These are phyloP conservation scores for Quercus aquifolioides DNA, from an alignment of 306 rosid genomes.

Conservation along the genomic window DNA sequence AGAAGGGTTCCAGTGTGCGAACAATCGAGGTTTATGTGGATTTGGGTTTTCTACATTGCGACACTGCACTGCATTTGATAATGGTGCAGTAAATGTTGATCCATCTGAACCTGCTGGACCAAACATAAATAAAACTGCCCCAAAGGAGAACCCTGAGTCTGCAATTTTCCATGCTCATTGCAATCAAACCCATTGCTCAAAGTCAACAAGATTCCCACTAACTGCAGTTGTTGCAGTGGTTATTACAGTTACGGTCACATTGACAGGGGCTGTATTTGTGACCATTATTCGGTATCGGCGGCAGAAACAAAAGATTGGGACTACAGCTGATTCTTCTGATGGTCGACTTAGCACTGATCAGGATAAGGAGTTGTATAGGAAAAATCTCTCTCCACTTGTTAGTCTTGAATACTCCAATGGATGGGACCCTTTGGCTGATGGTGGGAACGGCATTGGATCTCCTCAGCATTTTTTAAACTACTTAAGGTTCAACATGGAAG, in stretches of 20 bases:
- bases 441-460: constrained; percentile 41
- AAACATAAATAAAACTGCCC: constrained; percentile 11
- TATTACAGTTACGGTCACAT: constrained; percentile 30
- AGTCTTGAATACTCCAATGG: constrained; percentile 72
- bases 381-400: constrained; percentile 75
- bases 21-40: constrained; percentile 76
- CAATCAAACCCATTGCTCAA: constrained; percentile 50
- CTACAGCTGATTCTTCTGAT: constrained; percentile 43
- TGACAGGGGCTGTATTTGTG: constrained; percentile 36
- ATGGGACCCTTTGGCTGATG: constrained; percentile 67
- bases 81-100: constrained; percentile 21
- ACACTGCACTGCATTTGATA: constrained; percentile 49
- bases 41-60: constrained; percentile 52
- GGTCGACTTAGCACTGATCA: constrained; percentile 64
- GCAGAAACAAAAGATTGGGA: constrained; percentile 68
- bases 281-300: constrained; percentile 54
- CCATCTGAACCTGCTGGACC: constrained; percentile 25
- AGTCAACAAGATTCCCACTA: constrained; percentile 41
- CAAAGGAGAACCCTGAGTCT: constrained; percentile 47
- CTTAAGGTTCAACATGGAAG: constrained; percentile 75
- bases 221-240: constrained; percentile 48
- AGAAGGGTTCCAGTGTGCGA: constrained; percentile 64
- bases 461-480: constrained; percentile 44
- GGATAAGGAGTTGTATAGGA: constrained; percentile 54
- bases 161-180: constrained; percentile 43